Evolutionary conservation across 148 eudicot species (phyloP).

Genomic region (Talinum fruticosum): DNA sequence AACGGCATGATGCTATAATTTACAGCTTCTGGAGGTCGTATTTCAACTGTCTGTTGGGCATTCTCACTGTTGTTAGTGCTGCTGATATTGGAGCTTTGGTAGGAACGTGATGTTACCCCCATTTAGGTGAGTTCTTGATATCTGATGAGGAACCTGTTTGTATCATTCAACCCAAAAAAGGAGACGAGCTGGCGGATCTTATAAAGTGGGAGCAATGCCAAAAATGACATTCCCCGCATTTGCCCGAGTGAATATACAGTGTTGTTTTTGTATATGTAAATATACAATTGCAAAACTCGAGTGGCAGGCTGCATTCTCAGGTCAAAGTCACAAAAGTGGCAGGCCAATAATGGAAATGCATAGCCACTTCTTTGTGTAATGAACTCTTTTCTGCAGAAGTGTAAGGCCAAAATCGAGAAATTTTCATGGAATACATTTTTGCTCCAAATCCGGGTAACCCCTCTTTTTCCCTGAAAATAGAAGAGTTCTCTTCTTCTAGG

Average conservation of each 20-base stretch:
- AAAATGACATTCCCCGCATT: slow-evolving; percentile 47
- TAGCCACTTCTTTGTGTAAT: slow-evolving; percentile 47
- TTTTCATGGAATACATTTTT: slow-evolving; percentile 39
- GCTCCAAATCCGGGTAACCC: slow-evolving; percentile 14
- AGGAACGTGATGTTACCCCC: slow-evolving; percentile 28
- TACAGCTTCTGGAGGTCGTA: slow-evolving; percentile 59
- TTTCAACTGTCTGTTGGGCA: slow-evolving; percentile 37
- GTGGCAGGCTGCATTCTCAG: slow-evolving; percentile 54
- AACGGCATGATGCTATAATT: slow-evolving; percentile 11
- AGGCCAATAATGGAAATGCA: slow-evolving; percentile 66
- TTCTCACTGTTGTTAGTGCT: slow-evolving; percentile 41
- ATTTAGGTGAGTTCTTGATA: slow-evolving; percentile 31
- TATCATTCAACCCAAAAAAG: slow-evolving; percentile 27
- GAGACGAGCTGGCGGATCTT: slow-evolving; percentile 50
- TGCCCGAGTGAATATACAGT: slow-evolving; percentile 59
- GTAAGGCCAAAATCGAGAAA: slow-evolving; percentile 39
- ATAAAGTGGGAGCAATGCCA: slow-evolving; percentile 56
- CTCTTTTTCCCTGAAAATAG: background rate
- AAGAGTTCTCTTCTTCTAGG: background rate
- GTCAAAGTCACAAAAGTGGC: slow-evolving; percentile 96
- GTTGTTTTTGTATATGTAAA: slow-evolving; percentile 77
- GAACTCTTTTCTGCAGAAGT: slow-evolving; percentile 49
- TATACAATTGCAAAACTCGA: slow-evolving; percentile 44
- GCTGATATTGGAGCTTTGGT: slow-evolving; percentile 40
- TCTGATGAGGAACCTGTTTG: slow-evolving; percentile 30